phyloP scores from a whole-genome alignment of 441 rosid genomes.

The Populus hybrid region DNA sequence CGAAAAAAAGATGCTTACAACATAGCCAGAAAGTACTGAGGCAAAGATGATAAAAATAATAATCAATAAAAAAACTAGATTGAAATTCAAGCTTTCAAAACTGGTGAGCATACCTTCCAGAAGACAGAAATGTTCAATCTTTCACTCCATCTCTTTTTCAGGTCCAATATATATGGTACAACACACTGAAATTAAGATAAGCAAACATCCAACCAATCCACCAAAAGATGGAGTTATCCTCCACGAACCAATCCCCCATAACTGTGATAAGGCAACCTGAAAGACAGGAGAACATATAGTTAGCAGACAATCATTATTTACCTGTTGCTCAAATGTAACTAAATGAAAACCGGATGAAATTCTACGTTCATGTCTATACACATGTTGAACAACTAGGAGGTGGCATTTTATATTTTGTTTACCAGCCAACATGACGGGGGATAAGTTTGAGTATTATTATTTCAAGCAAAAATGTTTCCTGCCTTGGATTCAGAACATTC shows the following conservation, averaged over 20 bases:
- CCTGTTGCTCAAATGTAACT: not conserved
- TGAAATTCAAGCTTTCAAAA: not conserved
- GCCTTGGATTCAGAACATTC: not conserved
- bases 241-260: slow-evolving; percentile 47
- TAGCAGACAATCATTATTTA: not conserved
- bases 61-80: not conserved
- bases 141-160: slow-evolving; percentile 59
- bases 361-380: not conserved
- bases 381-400: not conserved
- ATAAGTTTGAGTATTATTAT: not conserved
- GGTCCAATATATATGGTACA: slow-evolving; percentile 67
- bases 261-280: slow-evolving; percentile 63
- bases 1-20: not conserved
- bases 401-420: not conserved
- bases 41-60: not conserved
- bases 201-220: slow-evolving; percentile 64
- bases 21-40: not conserved
- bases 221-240: slow-evolving; percentile 50
- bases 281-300: not conserved
- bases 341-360: not conserved
- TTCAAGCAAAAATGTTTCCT: not conserved
- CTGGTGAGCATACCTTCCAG: not conserved
- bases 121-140: not conserved
- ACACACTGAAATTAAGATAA: slow-evolving; percentile 58
- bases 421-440: not conserved